phyloP scores from a whole-genome alignment of 306 rosid species.

The Fagus sylvatica region DNA sequence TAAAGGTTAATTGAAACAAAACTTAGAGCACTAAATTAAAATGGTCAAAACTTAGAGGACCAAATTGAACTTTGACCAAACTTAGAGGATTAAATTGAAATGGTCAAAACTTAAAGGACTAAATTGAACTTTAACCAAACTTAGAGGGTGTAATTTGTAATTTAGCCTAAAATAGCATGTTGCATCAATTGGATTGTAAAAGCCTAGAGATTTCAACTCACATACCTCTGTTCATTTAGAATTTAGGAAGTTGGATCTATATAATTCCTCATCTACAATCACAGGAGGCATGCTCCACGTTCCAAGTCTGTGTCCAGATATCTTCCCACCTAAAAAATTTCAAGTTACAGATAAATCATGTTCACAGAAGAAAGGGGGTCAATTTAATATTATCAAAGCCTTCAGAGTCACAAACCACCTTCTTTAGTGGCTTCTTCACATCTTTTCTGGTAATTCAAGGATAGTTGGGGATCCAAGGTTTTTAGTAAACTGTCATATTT shows the following conservation, averaged over 20 bases:
- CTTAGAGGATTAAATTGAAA: too few species aligned
- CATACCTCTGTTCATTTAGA: conserved; percentile 13
- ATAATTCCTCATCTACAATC: conserved; percentile 70
- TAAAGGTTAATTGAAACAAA: too few species aligned
- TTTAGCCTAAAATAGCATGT: neutral
- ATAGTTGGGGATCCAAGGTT: conserved; percentile 64
- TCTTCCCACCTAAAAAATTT: conserved; percentile 66
- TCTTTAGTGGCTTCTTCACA: conserved; percentile 89
- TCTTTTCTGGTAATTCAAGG: conserved; percentile 68
- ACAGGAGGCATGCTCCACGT: conserved; percentile 80
- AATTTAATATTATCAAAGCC: conserved; percentile 7
- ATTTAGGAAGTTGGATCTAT: conserved; percentile 44
- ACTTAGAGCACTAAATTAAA: too few species aligned
- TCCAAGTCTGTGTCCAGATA: conserved; percentile 66
- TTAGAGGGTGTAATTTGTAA: too few species aligned
- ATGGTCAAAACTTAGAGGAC: too few species aligned
- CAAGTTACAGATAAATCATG: conserved; percentile 12
- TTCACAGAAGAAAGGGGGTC: neutral
- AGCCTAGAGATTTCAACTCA: neutral
- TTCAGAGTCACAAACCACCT: conserved; percentile 48
- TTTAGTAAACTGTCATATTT: conserved; percentile 60
- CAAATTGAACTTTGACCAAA: too few species aligned
- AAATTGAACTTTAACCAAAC: too few species aligned
- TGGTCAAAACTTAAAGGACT: too few species aligned
- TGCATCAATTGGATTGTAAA: neutral